Evolutionary conservation across 805 yeast species (phyloP), one percentile per base, ranked within the genome.

Genomic region (Candida cerambycidarum): DNA sequence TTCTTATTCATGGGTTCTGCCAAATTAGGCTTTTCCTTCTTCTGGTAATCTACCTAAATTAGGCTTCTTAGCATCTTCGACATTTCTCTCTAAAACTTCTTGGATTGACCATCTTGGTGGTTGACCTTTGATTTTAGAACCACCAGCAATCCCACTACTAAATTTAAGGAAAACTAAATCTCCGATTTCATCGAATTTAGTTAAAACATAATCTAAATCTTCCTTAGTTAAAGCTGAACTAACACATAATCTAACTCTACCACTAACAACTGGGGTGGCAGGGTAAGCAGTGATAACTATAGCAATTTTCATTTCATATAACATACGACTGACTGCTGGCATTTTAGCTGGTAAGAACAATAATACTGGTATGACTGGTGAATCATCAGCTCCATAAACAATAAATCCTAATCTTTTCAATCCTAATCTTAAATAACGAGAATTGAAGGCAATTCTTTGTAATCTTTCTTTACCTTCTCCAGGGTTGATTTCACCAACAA

Each of bases 251-350:
- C 99, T 80, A 19, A 89, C 89, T 67, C 99, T 81, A 4, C 96
- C 85, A 28, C 89, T 80, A 32, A 88, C 82, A 52, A 93, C 75
- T 27, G 96, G 96, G 0, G 98, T 92, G 1, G 99, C 99, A 9
- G 99, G 99, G 61, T 93, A 93, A 28, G 98, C 97, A 33, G 92
- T 98, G 50, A 92, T 83, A 27, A 93, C 99, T 38, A 92, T 90
- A 3, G 99, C 99, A 47, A 93, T 83, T 41, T 85, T 85, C 64
- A 80, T 73, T 50, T 78, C 80, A 54, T 85, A 78, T 75, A 92
- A 77, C 76, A 80, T 78, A 61, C 96, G 78, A 35, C 96, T 84
- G 48, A 89, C 79, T 0, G 92, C 89, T 18, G 96, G 95, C 95
- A 93, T 89, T 61, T 90, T 92, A 21, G 95, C 82, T 17, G 99